phyloP scores from a whole-genome alignment of 228 moss, liverwort and hornwort species.

The Sphagnum fallax region DNA sequence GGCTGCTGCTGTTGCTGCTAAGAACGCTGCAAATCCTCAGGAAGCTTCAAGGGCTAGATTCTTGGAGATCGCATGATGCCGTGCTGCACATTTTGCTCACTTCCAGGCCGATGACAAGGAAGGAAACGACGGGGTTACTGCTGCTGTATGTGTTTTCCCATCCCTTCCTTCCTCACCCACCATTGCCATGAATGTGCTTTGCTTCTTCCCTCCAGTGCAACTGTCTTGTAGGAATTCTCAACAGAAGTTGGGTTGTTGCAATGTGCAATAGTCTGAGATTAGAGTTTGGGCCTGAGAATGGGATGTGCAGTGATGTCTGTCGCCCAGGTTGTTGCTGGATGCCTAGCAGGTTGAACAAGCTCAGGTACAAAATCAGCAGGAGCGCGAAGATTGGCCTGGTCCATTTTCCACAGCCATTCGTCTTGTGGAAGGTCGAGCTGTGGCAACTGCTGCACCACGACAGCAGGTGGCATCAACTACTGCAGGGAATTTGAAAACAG shows the following conservation, averaged over 20 bases:
- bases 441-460: constrained; percentile 31
- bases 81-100: constrained; percentile 57
- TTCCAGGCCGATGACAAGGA: constrained; percentile 17
- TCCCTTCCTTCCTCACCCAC: too few species aligned
- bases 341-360: background rate
- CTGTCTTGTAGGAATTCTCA: too few species aligned
- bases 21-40: constrained; percentile 5
- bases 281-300: too few species aligned
- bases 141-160: background rate
- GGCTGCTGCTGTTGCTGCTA: background rate
- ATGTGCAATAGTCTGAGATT: too few species aligned
- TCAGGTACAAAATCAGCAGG: background rate
- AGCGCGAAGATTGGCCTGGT: constrained; percentile 36
- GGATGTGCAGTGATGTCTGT: too few species aligned
- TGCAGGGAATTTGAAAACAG: background rate
- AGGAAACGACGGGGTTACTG: background rate
- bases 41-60: constrained; percentile 23
- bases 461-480: constrained; percentile 7
- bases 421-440: constrained; percentile 34
- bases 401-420: constrained; percentile 37
- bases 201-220: too few species aligned
- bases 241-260: too few species aligned
- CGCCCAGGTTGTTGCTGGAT: too few species aligned
- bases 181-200: too few species aligned
- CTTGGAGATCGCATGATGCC: constrained; percentile 28